Evolutionary conservation across 176 grass and related monocot species (phyloP).

Genomic region (Elaeis guineensis): DNA sequence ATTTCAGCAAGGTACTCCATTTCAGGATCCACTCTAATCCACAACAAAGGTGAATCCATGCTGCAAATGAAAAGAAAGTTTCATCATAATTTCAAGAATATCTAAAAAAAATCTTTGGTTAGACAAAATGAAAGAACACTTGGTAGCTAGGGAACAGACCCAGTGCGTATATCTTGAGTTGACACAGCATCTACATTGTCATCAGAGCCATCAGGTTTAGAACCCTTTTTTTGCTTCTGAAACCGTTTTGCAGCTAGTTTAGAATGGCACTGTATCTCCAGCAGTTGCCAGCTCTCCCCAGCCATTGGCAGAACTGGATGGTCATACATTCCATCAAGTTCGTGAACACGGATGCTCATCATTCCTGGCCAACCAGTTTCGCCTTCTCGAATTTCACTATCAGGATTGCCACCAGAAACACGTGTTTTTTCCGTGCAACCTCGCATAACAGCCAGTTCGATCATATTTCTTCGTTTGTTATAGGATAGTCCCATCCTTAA

Average conservation of each 20-base stretch:
- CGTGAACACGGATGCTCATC: constrained; percentile 94
- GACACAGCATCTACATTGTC: constrained; percentile 65
- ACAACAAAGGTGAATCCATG: constrained; percentile 82
- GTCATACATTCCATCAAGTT: constrained; percentile 80
- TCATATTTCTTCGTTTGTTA: constrained; percentile 86
- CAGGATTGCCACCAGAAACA: constrained; percentile 32
- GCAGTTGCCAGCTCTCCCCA: constrained; percentile 79
- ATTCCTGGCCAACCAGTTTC: constrained; percentile 91
- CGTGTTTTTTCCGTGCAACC: constrained; percentile 49
- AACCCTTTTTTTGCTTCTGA: constrained; percentile 80
- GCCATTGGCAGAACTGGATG: constrained; percentile 84
- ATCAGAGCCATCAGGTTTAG: constrained; percentile 84
- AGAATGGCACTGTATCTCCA: constrained; percentile 92
- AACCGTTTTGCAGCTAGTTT: constrained; percentile 77
- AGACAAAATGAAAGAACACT: background rate
- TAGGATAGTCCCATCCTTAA: constrained; percentile 84
- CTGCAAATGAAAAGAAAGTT: constrained; percentile 29
- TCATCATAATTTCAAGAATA: background rate
- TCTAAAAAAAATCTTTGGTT: no score
- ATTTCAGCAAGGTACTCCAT: constrained; percentile 98
- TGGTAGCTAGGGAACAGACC: constrained; percentile 36
- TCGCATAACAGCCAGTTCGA: constrained; percentile 79
- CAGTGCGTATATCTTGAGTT: constrained; percentile 69
- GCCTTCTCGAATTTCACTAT: constrained; percentile 62
- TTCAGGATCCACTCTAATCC: constrained; percentile 91